Conservation (phyloP, 495 filamentous ascomycete species). For the Durotheca rogersii region DNA sequence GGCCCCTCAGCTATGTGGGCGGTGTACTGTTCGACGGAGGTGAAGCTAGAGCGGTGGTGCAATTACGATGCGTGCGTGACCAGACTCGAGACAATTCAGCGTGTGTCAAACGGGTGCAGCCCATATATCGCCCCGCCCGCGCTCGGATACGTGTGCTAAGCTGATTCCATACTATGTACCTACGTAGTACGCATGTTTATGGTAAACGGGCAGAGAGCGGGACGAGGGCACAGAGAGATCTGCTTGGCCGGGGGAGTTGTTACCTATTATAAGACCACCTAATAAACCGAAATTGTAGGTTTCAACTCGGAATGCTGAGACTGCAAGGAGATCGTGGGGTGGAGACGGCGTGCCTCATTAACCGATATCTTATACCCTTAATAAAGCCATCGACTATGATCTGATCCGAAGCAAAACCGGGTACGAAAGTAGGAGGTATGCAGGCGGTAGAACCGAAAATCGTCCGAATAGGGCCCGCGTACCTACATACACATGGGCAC, state of each 20-base stretch:
- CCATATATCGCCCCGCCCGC: no score
- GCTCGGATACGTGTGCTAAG: no score
- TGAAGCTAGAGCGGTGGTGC: neutral
- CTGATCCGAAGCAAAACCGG: conserved; percentile 1
- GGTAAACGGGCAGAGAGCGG: no score
- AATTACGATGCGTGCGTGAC: no score
- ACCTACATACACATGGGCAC: no score
- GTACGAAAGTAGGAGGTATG: conserved; percentile 1
- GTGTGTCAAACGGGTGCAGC: no score
- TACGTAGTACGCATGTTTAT: no score
- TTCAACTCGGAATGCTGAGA: neutral
- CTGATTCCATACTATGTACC: no score
- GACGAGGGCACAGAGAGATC: no score
- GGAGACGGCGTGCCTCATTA: neutral
- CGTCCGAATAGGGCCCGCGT: conserved; percentile 2
- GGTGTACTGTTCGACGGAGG: neutral
- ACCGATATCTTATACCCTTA: neutral
- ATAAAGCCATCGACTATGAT: neutral
- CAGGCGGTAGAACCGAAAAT: conserved; percentile 6
- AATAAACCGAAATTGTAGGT: neutral
- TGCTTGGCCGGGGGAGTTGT: no score
- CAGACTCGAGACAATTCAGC: no score
- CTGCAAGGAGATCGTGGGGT: neutral
- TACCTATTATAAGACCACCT: neutral
- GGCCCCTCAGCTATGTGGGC: no score